Evolutionary conservation across 2,329 filamentous ascomycete species (phyloP).

Genomic region (Hymenoscyphus infarciens): DNA sequence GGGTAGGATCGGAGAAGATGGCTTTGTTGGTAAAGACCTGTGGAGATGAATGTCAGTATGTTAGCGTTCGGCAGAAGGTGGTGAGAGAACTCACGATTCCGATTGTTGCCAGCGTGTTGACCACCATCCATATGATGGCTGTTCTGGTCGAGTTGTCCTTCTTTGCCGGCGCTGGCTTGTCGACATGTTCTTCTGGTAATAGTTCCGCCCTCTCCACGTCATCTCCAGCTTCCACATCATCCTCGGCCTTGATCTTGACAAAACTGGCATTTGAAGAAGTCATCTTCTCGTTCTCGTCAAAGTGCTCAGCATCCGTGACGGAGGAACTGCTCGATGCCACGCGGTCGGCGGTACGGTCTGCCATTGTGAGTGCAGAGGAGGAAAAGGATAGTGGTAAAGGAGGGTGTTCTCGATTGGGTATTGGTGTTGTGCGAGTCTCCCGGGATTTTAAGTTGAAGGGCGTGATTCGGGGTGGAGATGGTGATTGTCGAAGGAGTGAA

Average conservation of each 20-base stretch:
- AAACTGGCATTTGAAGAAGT: conserved; percentile 24
- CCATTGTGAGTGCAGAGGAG: conserved; percentile 23
- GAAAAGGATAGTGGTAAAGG: not conserved
- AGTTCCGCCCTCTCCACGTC: conserved; percentile 43
- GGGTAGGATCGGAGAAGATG: conserved; percentile 60
- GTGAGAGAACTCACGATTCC: conserved; percentile 49
- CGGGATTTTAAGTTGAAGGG: not conserved
- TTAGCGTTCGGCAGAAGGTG: not conserved
- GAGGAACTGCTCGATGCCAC: conserved; percentile 31
- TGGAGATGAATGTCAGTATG: not conserved
- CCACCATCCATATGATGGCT: conserved; percentile 52
- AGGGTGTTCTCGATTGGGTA: not conserved
- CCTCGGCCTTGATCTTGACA: conserved; percentile 28
- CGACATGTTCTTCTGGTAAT: conserved; percentile 35
- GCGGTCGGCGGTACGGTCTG: conserved; percentile 26
- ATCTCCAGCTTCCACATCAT: conserved; percentile 39
- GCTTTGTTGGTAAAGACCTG: conserved; percentile 64
- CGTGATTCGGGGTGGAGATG: not conserved
- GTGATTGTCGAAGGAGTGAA: not conserved
- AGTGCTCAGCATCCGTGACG: conserved; percentile 27
- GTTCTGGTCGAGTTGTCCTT: conserved; percentile 37
- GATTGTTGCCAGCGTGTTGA: conserved; percentile 61
- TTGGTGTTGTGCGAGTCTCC: not conserved
- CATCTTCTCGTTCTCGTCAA: conserved; percentile 31
- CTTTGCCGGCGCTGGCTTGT: conserved; percentile 32